A percentile compares a stretch with the other conserved stretches of the same genome.
Evolutionary conservation across 345 rosid genomes (phyloP).

Genomic region (Dipteronia dyeriana): DNA sequence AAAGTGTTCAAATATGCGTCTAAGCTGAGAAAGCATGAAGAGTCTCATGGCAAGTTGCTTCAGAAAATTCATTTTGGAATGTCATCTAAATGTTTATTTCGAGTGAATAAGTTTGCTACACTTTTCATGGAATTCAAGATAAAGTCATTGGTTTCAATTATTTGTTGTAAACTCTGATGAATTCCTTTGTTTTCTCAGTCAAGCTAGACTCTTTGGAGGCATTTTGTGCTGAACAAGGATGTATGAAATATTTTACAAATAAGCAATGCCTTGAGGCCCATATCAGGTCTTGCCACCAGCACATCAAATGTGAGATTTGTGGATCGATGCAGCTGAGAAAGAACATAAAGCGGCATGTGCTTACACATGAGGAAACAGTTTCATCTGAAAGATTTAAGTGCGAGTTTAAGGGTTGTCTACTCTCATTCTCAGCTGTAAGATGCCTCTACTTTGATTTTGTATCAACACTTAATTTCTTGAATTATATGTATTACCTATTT

Average conservation of each 20-base stretch:
- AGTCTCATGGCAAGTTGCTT: conserved; percentile 64
- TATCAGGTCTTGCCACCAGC: conserved; percentile 57
- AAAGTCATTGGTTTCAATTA: neutral
- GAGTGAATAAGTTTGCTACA: no score
- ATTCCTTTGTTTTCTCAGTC: conserved; percentile 42
- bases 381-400: conserved; percentile 52
- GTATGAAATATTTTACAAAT: conserved; percentile 75
- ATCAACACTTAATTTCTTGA: neutral
- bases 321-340: conserved; percentile 63
- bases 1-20: conserved; percentile 70
- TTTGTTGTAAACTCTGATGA: conserved; percentile 16
- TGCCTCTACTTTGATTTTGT: neutral
- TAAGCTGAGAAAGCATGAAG: conserved; percentile 59
- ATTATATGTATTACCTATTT: neutral
- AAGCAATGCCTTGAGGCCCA: conserved; percentile 69
- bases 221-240: conserved; percentile 67
- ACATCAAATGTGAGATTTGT: conserved; percentile 60
- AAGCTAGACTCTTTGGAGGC: conserved; percentile 70
- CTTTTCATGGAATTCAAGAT: no score
- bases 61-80: neutral
- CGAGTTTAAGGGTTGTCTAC: conserved; percentile 53
- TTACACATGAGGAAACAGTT: conserved; percentile 49
- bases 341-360: conserved; percentile 76
- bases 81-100: neutral
- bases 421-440: conserved; percentile 66